phyloP scores from a whole-genome alignment of 768 basidiomycete genomes.

The Chalciporus chontae region DNA sequence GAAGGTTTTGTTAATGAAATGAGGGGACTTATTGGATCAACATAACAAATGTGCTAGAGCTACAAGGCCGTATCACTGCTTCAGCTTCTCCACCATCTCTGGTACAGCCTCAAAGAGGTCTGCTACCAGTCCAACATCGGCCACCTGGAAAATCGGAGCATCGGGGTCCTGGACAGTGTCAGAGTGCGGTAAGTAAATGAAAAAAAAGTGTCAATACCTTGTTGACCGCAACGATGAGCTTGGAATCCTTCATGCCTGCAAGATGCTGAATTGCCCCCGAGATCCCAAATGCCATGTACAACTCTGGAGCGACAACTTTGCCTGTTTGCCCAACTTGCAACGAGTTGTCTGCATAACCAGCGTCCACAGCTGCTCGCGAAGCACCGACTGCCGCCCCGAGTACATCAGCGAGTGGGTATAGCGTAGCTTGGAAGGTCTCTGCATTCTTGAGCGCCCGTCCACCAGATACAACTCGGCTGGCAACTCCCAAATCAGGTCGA shows the following conservation, averaged over 20 bases:
- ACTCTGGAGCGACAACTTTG: constrained; percentile 94
- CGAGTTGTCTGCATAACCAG: constrained; percentile 97
- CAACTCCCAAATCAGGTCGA: constrained; percentile 87
- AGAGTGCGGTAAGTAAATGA: constrained; percentile 1
- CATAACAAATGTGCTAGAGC: background rate
- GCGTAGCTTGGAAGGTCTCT: constrained; percentile 81
- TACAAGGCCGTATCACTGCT: constrained; percentile 34
- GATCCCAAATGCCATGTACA: constrained; percentile 96
- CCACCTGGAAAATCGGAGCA: constrained; percentile 98
- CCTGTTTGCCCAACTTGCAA: constrained; percentile 99
- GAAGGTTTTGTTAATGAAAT: too few relatives aligned
- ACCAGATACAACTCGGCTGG: constrained; percentile 87
- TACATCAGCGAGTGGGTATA: constrained; percentile 90
- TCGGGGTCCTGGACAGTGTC: constrained; percentile 74
- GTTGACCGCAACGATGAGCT: constrained; percentile 96
- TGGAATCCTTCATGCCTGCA: constrained; percentile 99
- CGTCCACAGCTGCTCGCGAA: constrained; percentile 97
- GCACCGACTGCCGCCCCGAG: constrained; percentile 96
- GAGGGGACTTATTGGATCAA: too few relatives aligned
- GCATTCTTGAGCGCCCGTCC: constrained; percentile 93
- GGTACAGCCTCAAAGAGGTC: constrained; percentile 93
- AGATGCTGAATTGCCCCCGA: constrained; percentile 99
- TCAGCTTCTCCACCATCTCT: constrained; percentile 83
- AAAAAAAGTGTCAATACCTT: constrained; percentile 53
- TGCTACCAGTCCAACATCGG: constrained; percentile 90